phyloP scores from a whole-genome alignment of 495 filamentous ascomycete genomes.

The Penicillium bovifimosum region DNA sequence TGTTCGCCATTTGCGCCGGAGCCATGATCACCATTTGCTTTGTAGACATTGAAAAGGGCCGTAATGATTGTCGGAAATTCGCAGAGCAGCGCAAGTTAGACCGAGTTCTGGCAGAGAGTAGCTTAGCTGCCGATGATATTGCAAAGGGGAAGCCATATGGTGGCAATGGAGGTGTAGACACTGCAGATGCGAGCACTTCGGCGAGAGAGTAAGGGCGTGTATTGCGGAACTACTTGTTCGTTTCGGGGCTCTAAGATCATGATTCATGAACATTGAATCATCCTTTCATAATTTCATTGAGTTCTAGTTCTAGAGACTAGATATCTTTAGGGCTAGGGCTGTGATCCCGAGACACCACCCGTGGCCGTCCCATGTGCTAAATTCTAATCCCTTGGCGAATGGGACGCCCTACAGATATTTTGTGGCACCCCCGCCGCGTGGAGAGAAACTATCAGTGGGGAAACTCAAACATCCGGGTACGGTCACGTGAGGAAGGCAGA shows the following conservation, averaged over 20 bases:
- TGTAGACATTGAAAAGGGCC: slow-evolving; percentile 43
- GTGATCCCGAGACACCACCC: too few relatives aligned
- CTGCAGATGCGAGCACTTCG: background rate
- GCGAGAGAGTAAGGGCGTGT: background rate
- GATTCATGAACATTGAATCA: too few relatives aligned
- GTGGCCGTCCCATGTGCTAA: too few relatives aligned
- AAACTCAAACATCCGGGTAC: too few relatives aligned
- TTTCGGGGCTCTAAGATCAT: background rate
- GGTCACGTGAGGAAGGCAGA: too few relatives aligned
- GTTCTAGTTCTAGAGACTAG: background rate
- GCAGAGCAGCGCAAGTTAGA: slow-evolving; percentile 34
- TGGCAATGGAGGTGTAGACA: slow-evolving; percentile 1
- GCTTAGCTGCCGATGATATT: slow-evolving; percentile 11
- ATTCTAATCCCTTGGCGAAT: too few relatives aligned
- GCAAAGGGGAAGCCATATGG: slow-evolving; percentile 9
- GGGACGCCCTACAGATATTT: too few relatives aligned
- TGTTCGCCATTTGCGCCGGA: slow-evolving; percentile 39
- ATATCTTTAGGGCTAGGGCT: background rate
- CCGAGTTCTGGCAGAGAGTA: slow-evolving; percentile 22
- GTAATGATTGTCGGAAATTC: slow-evolving; percentile 39
- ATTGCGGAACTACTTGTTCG: too few relatives aligned
- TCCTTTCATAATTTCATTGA: background rate
- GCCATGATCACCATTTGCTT: slow-evolving; percentile 42
- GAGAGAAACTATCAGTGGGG: too few relatives aligned
- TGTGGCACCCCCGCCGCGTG: too few relatives aligned